A percentile compares a stretch with the other conserved stretches of the same genome.
Conservation (phyloP, 192 early-diverging fungal species). For the Mortierella hygrophila region DNA sequence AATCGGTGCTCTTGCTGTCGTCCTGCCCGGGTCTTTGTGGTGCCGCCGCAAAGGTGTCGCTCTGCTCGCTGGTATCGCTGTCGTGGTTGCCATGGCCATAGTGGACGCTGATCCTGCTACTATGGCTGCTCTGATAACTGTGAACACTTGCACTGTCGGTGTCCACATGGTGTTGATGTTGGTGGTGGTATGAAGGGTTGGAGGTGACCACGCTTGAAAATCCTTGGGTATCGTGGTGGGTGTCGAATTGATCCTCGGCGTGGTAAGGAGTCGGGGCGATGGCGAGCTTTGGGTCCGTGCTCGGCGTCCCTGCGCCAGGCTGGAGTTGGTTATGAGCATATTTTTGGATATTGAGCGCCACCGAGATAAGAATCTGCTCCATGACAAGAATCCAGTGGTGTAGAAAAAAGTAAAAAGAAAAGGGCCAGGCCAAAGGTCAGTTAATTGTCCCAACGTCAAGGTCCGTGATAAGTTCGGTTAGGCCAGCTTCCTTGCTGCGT, state of each 20-base stretch:
- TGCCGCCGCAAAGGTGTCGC: constrained; percentile 25
- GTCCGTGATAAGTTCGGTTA: constrained; percentile 7
- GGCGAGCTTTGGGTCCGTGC: constrained; percentile 16
- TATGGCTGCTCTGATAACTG: constrained; percentile 9
- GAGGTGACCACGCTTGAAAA: neutral
- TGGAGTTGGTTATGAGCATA: constrained; percentile 65
- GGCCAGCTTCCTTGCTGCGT: neutral
- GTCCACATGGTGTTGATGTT: neutral
- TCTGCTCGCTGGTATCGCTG: constrained; percentile 47
- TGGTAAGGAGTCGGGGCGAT: neutral
- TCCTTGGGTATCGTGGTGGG: constrained; percentile 18
- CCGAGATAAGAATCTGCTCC: constrained; percentile 71
- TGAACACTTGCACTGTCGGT: constrained; percentile 6
- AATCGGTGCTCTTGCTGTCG: constrained; percentile 32
- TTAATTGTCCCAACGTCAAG: neutral
- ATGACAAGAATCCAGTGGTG: no score
- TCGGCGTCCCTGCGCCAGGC: neutral
- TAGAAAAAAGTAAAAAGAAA: neutral
- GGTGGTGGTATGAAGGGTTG: neutral
- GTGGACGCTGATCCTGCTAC: constrained; percentile 3
- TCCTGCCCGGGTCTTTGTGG: constrained; percentile 15
- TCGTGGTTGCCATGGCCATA: constrained; percentile 11
- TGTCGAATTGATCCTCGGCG: neutral
- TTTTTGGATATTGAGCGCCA: constrained; percentile 82
- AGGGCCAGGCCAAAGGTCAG: neutral